These are phyloP conservation scores for Hypoxylon rubiginosum DNA, from an alignment of 2,329 filamentous ascomycete genomes.

Conservation along the genomic window DNA sequence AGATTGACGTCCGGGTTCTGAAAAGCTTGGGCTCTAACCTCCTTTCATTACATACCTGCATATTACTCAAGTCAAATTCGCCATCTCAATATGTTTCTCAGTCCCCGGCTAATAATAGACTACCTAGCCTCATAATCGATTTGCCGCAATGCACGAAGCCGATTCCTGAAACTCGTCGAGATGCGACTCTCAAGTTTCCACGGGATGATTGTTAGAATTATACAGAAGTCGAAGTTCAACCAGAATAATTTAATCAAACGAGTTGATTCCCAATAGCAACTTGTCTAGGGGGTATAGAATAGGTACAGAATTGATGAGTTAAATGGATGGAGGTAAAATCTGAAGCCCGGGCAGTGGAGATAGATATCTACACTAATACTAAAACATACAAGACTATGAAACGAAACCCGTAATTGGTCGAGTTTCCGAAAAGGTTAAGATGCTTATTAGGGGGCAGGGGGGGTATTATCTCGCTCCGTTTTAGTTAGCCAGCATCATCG, in stretches of 20 bases:
- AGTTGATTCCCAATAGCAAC: too few relatives aligned
- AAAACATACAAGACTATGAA: neutral
- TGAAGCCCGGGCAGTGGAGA: neutral
- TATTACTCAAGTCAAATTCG: too few relatives aligned
- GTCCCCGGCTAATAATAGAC: neutral
- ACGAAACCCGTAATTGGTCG: constrained; percentile 18
- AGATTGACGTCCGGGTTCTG: constrained; percentile 15
- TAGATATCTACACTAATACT: neutral
- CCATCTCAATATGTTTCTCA: too few relatives aligned
- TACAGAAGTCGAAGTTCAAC: too few relatives aligned
- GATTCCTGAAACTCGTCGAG: neutral
- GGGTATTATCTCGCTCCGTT: constrained; percentile 26
- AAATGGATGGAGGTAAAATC: too few relatives aligned
- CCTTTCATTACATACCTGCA: constrained; percentile 3
- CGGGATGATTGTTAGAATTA: neutral
- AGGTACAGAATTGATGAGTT: too few relatives aligned
- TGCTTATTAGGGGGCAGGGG: too few relatives aligned
- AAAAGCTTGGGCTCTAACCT: neutral
- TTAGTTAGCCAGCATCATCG: constrained; percentile 33
- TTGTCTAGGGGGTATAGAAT: too few relatives aligned
- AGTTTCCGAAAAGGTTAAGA: constrained; percentile 20
- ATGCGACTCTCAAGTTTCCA: neutral
- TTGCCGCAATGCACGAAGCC: neutral
- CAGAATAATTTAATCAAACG: too few relatives aligned
- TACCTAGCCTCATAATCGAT: neutral